Evolutionary conservation across 1,284 basidiomycete genomes (phyloP), one percentile per base, ranked within the genome.

Genomic region (Tetrapyrgos nigripes): DNA sequence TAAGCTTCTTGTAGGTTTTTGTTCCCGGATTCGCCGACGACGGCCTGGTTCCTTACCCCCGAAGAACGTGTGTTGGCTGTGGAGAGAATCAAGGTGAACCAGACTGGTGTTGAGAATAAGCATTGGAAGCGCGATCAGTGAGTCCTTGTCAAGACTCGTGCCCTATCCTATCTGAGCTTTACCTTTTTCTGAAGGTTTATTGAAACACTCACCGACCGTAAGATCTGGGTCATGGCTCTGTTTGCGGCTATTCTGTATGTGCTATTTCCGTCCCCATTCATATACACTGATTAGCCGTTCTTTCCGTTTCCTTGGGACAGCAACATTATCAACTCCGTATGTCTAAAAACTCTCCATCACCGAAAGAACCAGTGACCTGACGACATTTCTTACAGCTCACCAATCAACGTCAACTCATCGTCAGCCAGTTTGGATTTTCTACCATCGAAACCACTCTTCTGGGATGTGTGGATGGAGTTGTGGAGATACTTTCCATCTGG

Each of bases 41-140:
- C 78, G 6, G 89, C 91, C 1, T 83, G 81, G 75, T 93, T 92
- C 74, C 72, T 93, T 31, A 88, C 87, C 2, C 74, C 76, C 2
- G 82, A 88, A 62, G 91, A 93, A 69, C 84, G 88, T 4, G 73
- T 80, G 8, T 80, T 83, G 56, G 91, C 88, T 26, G 79, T 92
- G 4, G 79, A 83, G 64, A 83, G 91, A 28, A 87, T 93, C 63
- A 81, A 78, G 68, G 74, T 73, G 50, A 92, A 92, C 68, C 90
- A 92, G 71, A 76, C 88, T 13, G 91, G 89, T 59, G 77, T 91
- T 11, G 89, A 92, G 73, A 92, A 91, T 71, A 92, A 93, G 69
- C 79, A 77, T 45, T 93, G 91, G 85, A 93, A 93, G 75, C 79
- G 70, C 55, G 86, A 91, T 35, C 91, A 93, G 86, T 58, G 26